Evolutionary conservation across 2,329 filamentous ascomycete species (phyloP), one percentile per base, ranked within the genome.

Genomic region (Trichoderma atrobrunneum): DNA sequence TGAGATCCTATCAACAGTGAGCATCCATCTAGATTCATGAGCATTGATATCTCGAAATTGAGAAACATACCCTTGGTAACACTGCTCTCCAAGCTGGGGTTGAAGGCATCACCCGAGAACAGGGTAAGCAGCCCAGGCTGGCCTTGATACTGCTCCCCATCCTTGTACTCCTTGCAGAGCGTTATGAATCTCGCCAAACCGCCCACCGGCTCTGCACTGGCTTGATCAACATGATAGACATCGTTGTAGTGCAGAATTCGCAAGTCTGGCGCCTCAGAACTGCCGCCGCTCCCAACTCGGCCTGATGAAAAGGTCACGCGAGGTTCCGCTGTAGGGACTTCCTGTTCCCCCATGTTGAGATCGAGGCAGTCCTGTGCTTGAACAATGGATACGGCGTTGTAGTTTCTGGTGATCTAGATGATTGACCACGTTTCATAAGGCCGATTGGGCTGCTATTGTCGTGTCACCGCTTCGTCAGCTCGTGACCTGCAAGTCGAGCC

Each of bases 81-180:
- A 21, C 92, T 93, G 77, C 92, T 95, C 82, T 97, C 94, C 72
- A 97, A 83, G 77, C 93, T 95, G 0, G 95, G 94, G 79, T 97
- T 97, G 82, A 96, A 98, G 11, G 92, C 94, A 86, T 97, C 95
- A 48, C 94, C 94, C 3, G 94, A 97, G 82, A 97, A 98, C 76
- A 97, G 87, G 1, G 93, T 95, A 65, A 97, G 79, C 5, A 94
- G 82, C 51, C 87, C 84, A 1, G 93, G 84, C 78, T 93, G 91
- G 21, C 83, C 88, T 63, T 85, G 80, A 79, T 89, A 96, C 64
- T 84, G 84, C 56, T 87, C 80, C 65, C 88, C 86, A 2, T 87
- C 81, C 65, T 90, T 89, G 79, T 97, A 97, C 80, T 95, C 87
- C 72, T 93, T 90, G 75, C 91, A 86, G 30, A 96, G 84, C 4